Evolutionary conservation across 192 early-diverging fungal species (phyloP), one percentile per base, ranked within the genome.

Genomic region (Pilaira anomala): DNA sequence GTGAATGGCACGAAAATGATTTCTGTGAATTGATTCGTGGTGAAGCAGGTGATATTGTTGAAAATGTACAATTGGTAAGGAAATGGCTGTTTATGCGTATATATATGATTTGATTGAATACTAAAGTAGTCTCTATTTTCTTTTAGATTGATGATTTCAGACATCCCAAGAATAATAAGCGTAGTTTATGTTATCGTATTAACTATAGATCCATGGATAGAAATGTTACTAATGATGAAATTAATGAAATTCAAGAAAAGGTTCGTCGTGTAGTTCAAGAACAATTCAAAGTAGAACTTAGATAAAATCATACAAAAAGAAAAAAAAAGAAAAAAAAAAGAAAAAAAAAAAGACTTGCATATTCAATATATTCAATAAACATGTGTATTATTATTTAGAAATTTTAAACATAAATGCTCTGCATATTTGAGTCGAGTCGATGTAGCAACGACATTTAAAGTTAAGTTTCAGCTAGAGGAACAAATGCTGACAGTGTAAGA

Each of bases 161-260:
- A 5, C 88, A 96, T 69, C 88, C 91, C 26, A 96, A 94, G 75
- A 91, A 92, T 0, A 87, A 90, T 28, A 82, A 78, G 52, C 77
- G 79, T 26, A 95, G 93, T 62, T 77, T 85, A 24, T 99, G 94
- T 72, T 99, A 91, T 77, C 82, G 95, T 48, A 96, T 99, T 67
- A 89, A 87, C 70, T 99, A 97, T 66, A 76, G 94, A 50, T 94
- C 94, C 5, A 98, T 98, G 96, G 96, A 98, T 72, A 87, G 91
- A 65, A 98, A 88, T 60, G 84, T 95, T 12, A 94, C 93, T 16
- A 93, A 98, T 67, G 89, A 88, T 36, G 97, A 98, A 68, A 93
- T 98, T 56, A 95, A 98, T 71, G 75, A 62, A n/a, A 87, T 98
- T 24, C 95, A 98, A 71, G 88, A 92, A 29, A 77, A 77, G 29